Conservation (phyloP, 179 eudicot species). For the Amaranthus tricolor region DNA sequence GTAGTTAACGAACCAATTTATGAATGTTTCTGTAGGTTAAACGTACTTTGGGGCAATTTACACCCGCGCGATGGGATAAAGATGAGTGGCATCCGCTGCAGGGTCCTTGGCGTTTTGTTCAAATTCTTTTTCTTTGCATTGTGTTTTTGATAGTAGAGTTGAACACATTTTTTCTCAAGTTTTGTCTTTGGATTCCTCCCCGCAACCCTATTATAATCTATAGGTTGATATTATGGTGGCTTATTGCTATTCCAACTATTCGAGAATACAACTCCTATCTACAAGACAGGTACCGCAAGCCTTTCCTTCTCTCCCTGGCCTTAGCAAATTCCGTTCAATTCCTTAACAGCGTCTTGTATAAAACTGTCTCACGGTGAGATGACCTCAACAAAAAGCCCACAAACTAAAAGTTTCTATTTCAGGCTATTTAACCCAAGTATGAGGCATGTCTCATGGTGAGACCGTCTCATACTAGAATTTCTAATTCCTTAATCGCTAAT, state of each 20-base stretch:
- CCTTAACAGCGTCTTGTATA: neutral
- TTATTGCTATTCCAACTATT: constrained; percentile 95
- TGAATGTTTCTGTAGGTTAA: constrained; percentile 55
- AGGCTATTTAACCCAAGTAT: too few relatives aligned
- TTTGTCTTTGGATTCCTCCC: constrained; percentile 97
- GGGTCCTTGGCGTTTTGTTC: constrained; percentile 92
- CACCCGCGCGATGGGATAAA: constrained; percentile 99
- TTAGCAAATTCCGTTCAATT: neutral
- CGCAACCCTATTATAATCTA: constrained; percentile 77
- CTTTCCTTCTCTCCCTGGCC: neutral
- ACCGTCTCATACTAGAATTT: neutral
- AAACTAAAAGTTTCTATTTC: too few relatives aligned
- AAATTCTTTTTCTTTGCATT: constrained; percentile 83
- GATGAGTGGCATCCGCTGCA: constrained; percentile 99
- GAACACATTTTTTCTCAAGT: constrained; percentile 95
- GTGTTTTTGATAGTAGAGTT: constrained; percentile 90
- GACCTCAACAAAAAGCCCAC: too few relatives aligned
- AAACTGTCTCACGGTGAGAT: too few relatives aligned
- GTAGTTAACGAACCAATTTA: neutral
- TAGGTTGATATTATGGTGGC: constrained; percentile 95
- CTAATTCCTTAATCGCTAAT: neutral
- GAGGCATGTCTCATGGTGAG: too few relatives aligned
- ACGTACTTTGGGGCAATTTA: constrained; percentile 88
- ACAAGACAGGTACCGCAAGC: constrained; percentile 68
- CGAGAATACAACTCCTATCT: constrained; percentile 96